Percentiles rank a stretch among this genome's conserved stretches.
Evolutionary conservation across 441 rosid genomes (phyloP).

Genomic region (Aleurites moluccanus): DNA sequence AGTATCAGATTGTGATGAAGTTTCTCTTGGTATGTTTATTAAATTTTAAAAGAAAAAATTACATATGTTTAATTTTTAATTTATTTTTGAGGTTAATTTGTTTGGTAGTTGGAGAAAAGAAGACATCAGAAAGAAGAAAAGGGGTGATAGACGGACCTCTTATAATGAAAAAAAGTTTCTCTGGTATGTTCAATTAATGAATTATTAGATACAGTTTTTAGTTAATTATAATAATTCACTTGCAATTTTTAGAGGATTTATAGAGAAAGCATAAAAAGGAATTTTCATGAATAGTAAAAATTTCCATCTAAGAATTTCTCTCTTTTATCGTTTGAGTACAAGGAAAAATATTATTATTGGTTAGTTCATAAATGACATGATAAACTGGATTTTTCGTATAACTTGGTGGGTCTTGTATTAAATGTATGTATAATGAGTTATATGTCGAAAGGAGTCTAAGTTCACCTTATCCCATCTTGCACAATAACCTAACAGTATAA

Average conservation of each 20-base stretch:
- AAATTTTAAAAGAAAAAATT: neutral
- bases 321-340: too few relatives aligned
- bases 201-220: too few relatives aligned
- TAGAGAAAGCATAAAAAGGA: neutral
- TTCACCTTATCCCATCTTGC: conserved; percentile 18
- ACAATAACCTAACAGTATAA: conserved; percentile 44
- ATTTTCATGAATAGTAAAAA: too few relatives aligned
- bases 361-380: too few relatives aligned
- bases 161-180: conserved; percentile 45
- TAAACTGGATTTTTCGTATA: too few relatives aligned
- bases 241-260: neutral
- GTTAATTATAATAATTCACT: neutral
- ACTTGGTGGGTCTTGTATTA: too few relatives aligned
- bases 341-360: too few relatives aligned
- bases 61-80: conserved; percentile 1
- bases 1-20: conserved; percentile 34
- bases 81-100: conserved; percentile 3
- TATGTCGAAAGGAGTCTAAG: neutral
- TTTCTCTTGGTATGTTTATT: conserved; percentile 29
- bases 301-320: too few relatives aligned
- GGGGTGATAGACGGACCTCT: conserved; percentile 43
- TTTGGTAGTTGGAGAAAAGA: conserved; percentile 51
- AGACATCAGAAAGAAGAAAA: conserved; percentile 32
- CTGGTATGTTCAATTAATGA: conserved; percentile 33
- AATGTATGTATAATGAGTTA: too few relatives aligned